Base-by-base conservation (phyloP, 2,329 filamentous ascomycete species). In the Fusarium camptoceras region DNA sequence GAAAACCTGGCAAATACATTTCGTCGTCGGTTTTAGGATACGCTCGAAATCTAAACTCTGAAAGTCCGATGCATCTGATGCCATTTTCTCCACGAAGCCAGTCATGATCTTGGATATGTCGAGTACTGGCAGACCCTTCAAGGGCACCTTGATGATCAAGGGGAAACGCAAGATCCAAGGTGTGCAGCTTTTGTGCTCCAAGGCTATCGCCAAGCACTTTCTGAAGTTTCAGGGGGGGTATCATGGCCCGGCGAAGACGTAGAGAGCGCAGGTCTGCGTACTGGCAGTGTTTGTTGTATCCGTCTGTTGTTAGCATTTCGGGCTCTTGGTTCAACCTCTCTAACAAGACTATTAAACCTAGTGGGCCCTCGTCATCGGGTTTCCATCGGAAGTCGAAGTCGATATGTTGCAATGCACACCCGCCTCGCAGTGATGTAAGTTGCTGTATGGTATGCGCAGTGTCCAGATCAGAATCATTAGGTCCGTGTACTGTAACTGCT, bases 151-250 rank as follows among this genome's bases (percentile, higher is more conserved):
- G 50, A 20, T 63, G 34, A 5, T 76, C 74, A 2, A 75, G 69
- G 3, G 78, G 78, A 57, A 82, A 82, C 4, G 78, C 75, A 20
- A 82, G 75, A 57, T 81, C 81, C 16, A 82, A 72, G 1, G 77
- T 77, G 30, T 76, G 71, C 6, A 83, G 71, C 16, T 73, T 78
- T 24, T 75, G 73, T 2, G 67, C 62, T 18, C 59, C 49, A 16
- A 82, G 55, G 12, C 79, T 59, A 18, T 70, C 58, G 12, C 61
- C 57, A 20, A 81, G 71, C 12, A 76, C 59, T 2, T 57, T 65
- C 34, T 72, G 63, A 10, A 78, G 72, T 8, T 59, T 71, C 15
- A 60, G 28, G 7, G 78, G 76, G 2, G 72, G 56, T 20, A 78
- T 64, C 20, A 73, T 60, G 22, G 75, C 71, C 3, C 71, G 64